phyloP scores from a whole-genome alignment of 108 stramenopile genomes.

The Cyclotella atomus region DNA sequence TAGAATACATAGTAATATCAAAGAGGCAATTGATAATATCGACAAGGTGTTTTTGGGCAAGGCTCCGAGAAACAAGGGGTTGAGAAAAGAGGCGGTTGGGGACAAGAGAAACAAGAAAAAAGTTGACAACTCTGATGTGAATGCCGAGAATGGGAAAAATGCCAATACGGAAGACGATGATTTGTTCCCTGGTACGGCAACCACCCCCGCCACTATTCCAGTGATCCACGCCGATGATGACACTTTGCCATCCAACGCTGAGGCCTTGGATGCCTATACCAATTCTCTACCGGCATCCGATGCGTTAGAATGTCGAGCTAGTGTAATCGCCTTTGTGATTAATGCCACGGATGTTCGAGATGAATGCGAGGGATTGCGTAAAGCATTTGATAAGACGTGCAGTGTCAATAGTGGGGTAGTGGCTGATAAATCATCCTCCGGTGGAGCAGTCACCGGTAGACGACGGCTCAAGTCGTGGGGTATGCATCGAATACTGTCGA shows the following conservation, averaged over 20 bases:
- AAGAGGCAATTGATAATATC: too few relatives aligned
- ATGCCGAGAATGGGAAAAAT: too few relatives aligned
- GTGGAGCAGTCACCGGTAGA: slow-evolving; percentile 2
- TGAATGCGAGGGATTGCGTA: slow-evolving; percentile 86
- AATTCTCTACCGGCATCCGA: slow-evolving; percentile 54
- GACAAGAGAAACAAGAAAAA: too few relatives aligned
- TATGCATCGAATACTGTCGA: slow-evolving; percentile 8
- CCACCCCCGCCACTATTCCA: too few relatives aligned
- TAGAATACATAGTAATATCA: too few relatives aligned
- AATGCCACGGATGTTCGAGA: slow-evolving; percentile 87
- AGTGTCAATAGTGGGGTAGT: slow-evolving; percentile 32
- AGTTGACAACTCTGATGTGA: too few relatives aligned
- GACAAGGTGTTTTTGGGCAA: too few relatives aligned
- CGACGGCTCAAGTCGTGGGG: slow-evolving; percentile 41
- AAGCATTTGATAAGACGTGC: slow-evolving; percentile 85
- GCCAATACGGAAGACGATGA: too few relatives aligned
- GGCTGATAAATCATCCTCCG: neutral
- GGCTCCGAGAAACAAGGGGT: too few relatives aligned
- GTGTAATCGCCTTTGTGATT: slow-evolving; percentile 82
- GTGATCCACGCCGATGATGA: slow-evolving; percentile 31
- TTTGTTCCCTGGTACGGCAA: too few relatives aligned
- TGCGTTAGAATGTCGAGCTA: slow-evolving; percentile 71
- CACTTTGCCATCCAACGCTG: slow-evolving; percentile 27
- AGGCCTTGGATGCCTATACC: slow-evolving; percentile 36
- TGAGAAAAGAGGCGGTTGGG: too few relatives aligned